Percentiles rank a stretch among this genome's conserved stretches.
These are phyloP conservation scores for Xylariales sp. DNA, from an alignment of 2,329 filamentous ascomycete species.

Conservation along the genomic window DNA sequence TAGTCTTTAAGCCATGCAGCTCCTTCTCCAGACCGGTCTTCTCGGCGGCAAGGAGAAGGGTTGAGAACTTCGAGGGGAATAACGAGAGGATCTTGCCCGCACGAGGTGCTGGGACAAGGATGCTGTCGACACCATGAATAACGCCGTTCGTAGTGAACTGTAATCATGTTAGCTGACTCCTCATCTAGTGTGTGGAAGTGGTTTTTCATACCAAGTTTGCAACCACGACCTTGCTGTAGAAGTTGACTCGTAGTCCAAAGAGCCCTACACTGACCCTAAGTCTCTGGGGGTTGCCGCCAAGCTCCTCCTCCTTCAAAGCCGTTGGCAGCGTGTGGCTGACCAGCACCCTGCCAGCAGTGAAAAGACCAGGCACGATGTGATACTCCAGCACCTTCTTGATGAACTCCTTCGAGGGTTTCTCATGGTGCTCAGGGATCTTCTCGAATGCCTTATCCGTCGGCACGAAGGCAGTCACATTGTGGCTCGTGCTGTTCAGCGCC, in stretches of 20 bases:
- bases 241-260: constrained; percentile 67
- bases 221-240: constrained; percentile 65
- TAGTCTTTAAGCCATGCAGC: constrained; percentile 48
- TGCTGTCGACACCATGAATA: constrained; percentile 69
- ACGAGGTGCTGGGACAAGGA: constrained; percentile 74
- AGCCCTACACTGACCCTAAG: constrained; percentile 62
- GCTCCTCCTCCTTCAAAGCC: constrained; percentile 48
- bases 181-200: not conserved
- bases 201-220: constrained; percentile 59
- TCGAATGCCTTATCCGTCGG: constrained; percentile 75
- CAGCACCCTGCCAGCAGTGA: constrained; percentile 62
- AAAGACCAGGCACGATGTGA: constrained; percentile 66
- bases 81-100: constrained; percentile 47
- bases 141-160: constrained; percentile 73
- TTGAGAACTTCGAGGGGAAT: constrained; percentile 73
- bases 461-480: constrained; percentile 77
- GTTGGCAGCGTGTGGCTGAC: constrained; percentile 71
- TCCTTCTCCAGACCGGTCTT: constrained; percentile 68
- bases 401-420: constrained; percentile 64
- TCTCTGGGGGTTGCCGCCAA: constrained; percentile 67
- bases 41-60: constrained; percentile 66
- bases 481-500: constrained; percentile 66
- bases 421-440: constrained; percentile 43
- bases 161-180: constrained; percentile 1
- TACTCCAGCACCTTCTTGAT: constrained; percentile 68